Conservation (phyloP, 139 green algal genomes). For the Gonium pectorale region DNA sequence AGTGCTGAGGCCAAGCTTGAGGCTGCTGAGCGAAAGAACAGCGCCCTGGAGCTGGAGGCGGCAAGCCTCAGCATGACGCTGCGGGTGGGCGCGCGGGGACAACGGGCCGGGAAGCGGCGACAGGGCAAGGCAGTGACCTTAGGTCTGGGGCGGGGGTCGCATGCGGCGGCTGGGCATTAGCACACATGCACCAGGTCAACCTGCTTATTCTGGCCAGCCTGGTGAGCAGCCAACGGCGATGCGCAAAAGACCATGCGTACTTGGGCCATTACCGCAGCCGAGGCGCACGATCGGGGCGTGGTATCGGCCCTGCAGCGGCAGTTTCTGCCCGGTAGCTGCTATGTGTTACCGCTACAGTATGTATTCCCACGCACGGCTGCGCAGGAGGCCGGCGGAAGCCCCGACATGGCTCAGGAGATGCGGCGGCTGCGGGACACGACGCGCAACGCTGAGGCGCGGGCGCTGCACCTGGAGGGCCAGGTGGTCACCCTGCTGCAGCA, state of each 20-base stretch:
- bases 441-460: background rate
- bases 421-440: conserved; percentile 14
- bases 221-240: too few species aligned
- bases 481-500: conserved; percentile 21
- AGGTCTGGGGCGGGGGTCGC: too few species aligned
- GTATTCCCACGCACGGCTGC: too few species aligned
- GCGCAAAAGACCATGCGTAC: too few species aligned
- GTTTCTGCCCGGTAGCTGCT: too few species aligned
- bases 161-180: too few species aligned
- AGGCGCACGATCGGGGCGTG: too few species aligned
- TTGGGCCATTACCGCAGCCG: too few species aligned
- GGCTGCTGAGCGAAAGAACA: background rate
- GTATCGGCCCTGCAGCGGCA: too few species aligned
- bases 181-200: too few species aligned
- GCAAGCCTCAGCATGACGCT: background rate
- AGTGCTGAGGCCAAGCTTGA: conserved; percentile 21
- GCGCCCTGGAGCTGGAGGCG: conserved; percentile 16
- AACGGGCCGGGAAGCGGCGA: background rate
- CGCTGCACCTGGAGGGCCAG: conserved; percentile 22
- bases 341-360: too few species aligned
- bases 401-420: conserved; percentile 22
- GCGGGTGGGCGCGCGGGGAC: background rate
- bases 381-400: conserved; percentile 17
- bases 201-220: too few species aligned
- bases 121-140: background rate